Evolutionary conservation across 2,329 filamentous ascomycete species (phyloP).

Genomic region (Ceratocystis papillata): DNA sequence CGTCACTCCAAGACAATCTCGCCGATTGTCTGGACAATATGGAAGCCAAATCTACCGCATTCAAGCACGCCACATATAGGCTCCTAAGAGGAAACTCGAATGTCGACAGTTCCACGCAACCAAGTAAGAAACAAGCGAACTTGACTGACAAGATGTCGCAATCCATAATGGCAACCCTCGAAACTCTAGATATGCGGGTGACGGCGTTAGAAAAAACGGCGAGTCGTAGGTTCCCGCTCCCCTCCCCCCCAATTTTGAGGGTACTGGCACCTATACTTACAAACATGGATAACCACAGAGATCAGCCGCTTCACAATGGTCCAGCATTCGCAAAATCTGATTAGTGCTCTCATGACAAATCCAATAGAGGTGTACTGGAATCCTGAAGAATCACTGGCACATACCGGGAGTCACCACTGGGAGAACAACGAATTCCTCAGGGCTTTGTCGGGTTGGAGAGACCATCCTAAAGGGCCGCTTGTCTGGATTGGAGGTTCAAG

Average conservation of each 20-base stretch:
- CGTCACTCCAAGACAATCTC: constrained; percentile 10
- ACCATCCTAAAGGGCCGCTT: constrained; percentile 11
- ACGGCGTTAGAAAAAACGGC: constrained; percentile 15
- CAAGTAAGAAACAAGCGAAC: constrained; percentile 36
- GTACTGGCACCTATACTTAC: neutral
- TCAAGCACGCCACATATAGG: constrained; percentile 8
- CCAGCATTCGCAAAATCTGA: constrained; percentile 15
- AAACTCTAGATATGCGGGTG: constrained; percentile 20
- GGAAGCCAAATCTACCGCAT: constrained; percentile 2
- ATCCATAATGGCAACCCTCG: constrained; percentile 17
- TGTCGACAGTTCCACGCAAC: neutral
- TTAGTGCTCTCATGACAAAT: constrained; percentile 14
- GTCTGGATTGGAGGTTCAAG: constrained; percentile 21
- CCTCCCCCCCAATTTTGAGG: neutral
- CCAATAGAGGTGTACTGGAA: constrained; percentile 29
- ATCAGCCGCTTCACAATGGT: constrained; percentile 24
- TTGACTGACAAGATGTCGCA: constrained; percentile 39
- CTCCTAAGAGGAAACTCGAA: neutral
- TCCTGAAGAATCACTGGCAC: constrained; percentile 24
- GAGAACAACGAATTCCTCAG: constrained; percentile 23
- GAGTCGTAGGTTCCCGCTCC: neutral
- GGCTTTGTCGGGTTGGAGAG: constrained; percentile 18
- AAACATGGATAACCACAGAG: neutral
- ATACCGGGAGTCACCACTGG: constrained; percentile 15
- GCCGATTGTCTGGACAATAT: constrained; percentile 17